Evolutionary conservation across 2,329 filamentous ascomycete genomes (phyloP), one percentile per base, ranked within the genome.

Genomic region (Sclerotiophoma versabilis): DNA sequence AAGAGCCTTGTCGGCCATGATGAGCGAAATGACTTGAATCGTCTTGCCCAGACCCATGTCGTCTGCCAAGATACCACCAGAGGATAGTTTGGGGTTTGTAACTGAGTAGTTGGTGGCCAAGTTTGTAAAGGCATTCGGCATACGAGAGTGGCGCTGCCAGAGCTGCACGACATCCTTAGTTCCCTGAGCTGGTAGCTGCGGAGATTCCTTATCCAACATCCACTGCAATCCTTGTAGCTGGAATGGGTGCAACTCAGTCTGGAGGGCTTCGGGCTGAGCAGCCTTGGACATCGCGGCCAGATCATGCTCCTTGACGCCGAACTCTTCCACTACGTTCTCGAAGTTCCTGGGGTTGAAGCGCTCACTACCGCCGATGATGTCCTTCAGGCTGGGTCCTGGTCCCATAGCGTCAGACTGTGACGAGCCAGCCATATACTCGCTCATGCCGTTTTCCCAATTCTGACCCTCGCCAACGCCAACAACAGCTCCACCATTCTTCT

Each of bases 31-130:
- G 41, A 92, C 83, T 70, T 96, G 90, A 8, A 96, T 81, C 0
- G 92, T 96, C 77, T 96, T 96, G 20, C 92, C 92, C 5, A 96
- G 77, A 3, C 92, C 92, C 93, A 96, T 96, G 66, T 96, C 92
- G 71, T 96, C 92, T 2, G 92, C 91, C 8, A 96, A 81, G 43
- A 96, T 92, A 26, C 92, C 92, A 15, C 92, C 92, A 43, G 86
- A 90, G 6, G 90, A 85, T 19, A 96, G 80, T 0, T 77, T 73
- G 0, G 91, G 91, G 1, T 81, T 74, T 8, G 83, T 86, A 9
- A 74, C 60, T 1, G 85, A 83, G 69, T 87, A 93, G 46, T 87
- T 87, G 0, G 87, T 93, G 54, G 87, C 90, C 60, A 91, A 81
- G 73, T 90, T 92, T 52, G 81, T 83, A 64, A 86, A 91, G 22